These are phyloP conservation scores for Coemansia sp. DNA, from an alignment of 192 early-diverging fungal species.

Conservation along the genomic window DNA sequence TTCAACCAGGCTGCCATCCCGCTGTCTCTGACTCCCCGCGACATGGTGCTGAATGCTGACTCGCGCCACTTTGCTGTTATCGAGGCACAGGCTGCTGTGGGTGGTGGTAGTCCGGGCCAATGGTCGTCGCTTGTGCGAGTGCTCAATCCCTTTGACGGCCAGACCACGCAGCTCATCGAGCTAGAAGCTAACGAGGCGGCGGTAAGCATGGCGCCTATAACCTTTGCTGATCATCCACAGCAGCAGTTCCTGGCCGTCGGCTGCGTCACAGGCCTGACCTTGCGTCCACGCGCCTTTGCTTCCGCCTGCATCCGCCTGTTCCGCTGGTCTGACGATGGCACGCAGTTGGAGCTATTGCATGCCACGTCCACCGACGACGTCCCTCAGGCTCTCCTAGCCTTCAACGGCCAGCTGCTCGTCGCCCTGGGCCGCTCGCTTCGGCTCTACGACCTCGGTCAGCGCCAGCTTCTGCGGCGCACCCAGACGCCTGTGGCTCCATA, in stretches of 20 bases:
- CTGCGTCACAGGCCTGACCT: conserved; percentile 64
- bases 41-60: conserved; percentile 67
- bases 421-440: conserved; percentile 81
- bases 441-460: conserved; percentile 90
- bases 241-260: conserved; percentile 82
- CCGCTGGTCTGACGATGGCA: conserved; percentile 62
- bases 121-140: conserved; percentile 89
- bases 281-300: conserved; percentile 66
- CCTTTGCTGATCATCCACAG: conserved; percentile 54
- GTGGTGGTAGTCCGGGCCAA: conserved; percentile 59
- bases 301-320: conserved; percentile 73
- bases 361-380: conserved; percentile 84
- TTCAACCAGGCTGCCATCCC: conserved; percentile 86
- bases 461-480: conserved; percentile 85
- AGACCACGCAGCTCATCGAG: conserved; percentile 66
- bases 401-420: conserved; percentile 87
- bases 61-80: conserved; percentile 83
- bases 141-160: conserved; percentile 70
- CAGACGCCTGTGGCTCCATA: conserved; percentile 66
- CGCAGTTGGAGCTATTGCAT: conserved; percentile 73
- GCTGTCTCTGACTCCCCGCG: conserved; percentile 84
- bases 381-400: conserved; percentile 75
- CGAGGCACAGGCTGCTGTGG: conserved; percentile 72
- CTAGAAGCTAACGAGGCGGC: conserved; percentile 83
- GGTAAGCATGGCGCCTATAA: conserved; percentile 65